Evolutionary conservation across 164 flowering plant genomes (phyloP).

Genomic region (Stephania cephalantha): DNA sequence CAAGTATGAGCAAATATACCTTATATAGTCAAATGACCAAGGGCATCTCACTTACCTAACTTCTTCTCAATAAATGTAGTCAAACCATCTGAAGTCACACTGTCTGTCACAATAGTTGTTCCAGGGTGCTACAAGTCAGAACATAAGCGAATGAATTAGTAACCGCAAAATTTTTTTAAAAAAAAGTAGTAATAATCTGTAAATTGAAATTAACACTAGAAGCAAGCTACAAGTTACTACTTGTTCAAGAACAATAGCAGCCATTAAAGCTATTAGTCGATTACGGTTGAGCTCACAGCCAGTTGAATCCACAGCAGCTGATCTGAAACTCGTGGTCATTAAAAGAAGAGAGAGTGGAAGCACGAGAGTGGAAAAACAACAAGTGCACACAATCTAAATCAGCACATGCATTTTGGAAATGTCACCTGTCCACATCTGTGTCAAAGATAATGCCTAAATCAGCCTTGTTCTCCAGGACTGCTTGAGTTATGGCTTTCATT

Average conservation of each 20-base stretch:
- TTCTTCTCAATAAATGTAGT: conserved; percentile 86
- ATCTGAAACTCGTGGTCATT: conserved; percentile 36
- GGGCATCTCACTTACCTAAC: conserved; percentile 53
- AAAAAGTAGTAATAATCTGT: neutral
- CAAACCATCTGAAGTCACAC: conserved; percentile 97
- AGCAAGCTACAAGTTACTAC: conserved; percentile 29
- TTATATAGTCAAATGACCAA: neutral
- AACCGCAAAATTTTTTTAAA: neutral
- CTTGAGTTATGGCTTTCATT: conserved; percentile 88
- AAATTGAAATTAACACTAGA: neutral
- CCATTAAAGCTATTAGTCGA: conserved; percentile 87
- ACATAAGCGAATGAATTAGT: conserved; percentile 10
- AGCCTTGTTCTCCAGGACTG: conserved; percentile 85
- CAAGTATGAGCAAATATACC: conserved; percentile 13
- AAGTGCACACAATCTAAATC: neutral
- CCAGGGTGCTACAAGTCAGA: conserved; percentile 68
- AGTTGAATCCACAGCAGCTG: conserved; percentile 97
- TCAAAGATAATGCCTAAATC: conserved; percentile 96
- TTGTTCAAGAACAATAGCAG: conserved; percentile 93
- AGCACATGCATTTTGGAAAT: conserved; percentile 6
- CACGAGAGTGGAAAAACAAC: neutral
- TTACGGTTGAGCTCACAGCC: conserved; percentile 90
- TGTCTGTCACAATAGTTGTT: conserved; percentile 95
- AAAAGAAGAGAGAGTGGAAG: neutral
- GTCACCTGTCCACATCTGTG: conserved; percentile 95